A percentile compares a stretch with the other conserved stretches of the same genome.
These are phyloP conservation scores for Hypoxylon trugodes DNA, from an alignment of 495 filamentous ascomycete species.

Conservation along the genomic window DNA sequence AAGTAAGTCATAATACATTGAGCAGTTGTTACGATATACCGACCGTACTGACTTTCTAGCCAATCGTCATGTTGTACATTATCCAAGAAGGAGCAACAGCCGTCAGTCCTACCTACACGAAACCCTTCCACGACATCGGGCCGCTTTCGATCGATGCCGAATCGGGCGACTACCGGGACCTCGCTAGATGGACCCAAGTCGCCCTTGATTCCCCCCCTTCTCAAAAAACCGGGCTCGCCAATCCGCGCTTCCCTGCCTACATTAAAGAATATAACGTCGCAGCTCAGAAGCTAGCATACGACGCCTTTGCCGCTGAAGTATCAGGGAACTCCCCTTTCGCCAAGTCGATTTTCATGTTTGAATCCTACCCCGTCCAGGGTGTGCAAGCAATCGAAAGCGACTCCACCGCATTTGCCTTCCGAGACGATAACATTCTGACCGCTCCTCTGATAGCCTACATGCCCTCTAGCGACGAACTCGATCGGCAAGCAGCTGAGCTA, in stretches of 20 bases:
- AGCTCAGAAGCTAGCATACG: slow-evolving; percentile 7
- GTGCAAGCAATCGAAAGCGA: slow-evolving; percentile 41
- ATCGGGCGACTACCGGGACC: neutral
- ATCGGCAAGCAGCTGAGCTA: neutral
- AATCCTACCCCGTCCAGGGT: slow-evolving; percentile 52
- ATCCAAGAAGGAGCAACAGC: slow-evolving; percentile 4
- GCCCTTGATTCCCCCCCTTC: neutral
- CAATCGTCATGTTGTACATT: slow-evolving; percentile 4
- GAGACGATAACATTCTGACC: slow-evolving; percentile 6
- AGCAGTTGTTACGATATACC: neutral
- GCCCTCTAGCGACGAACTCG: neutral
- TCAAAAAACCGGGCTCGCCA: slow-evolving; percentile 8
- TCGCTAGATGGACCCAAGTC: slow-evolving; percentile 2
- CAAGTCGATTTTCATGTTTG: slow-evolving; percentile 45
- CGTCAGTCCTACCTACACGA: neutral
- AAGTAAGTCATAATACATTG: neutral
- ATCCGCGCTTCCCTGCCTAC: slow-evolving; percentile 19
- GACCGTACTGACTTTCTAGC: neutral
- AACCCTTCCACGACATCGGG: slow-evolving; percentile 18
- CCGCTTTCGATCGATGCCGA: neutral
- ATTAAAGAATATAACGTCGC: slow-evolving; percentile 12
- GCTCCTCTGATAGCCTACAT: slow-evolving; percentile 2
- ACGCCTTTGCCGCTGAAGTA: slow-evolving; percentile 10
- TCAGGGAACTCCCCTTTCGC: slow-evolving; percentile 6
- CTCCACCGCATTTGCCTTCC: slow-evolving; percentile 47